Evolutionary conservation across 2,329 filamentous ascomycete species (phyloP), one percentile per base, ranked within the genome.

Genomic region (Ascochyta viciae-villosae): DNA sequence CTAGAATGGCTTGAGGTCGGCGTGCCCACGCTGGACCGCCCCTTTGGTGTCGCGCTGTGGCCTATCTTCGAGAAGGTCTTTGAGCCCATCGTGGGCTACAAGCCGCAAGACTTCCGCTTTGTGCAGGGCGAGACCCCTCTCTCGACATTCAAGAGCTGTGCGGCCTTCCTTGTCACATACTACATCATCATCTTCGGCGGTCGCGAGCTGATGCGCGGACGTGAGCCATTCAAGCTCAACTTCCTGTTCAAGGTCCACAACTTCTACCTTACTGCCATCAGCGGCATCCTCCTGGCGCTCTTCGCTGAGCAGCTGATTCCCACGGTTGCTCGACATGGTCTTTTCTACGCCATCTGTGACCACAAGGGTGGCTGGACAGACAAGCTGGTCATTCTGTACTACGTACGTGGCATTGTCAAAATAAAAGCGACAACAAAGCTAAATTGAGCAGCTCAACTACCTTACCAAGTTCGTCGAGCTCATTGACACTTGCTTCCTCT

Each of bases 391-490:
- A 89, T 96, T 65, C 83, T 99, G 65, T 99, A 99, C 87, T 99
- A 98, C 78, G 94, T 98, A 82, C 74, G 92, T 84, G 35, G 55
- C 50, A 26, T 34, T 37, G 9, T 15, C 44, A 37, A 19, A 35
- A 39, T 19, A 19, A 23, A 5, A 33, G n/a, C 35, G 26, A 13
- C n/a, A 15, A 34, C 15, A 23, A 43, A 15, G 70, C 81, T 85
- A 70, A 83, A 45, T 33, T 19, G 33, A 38, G 16, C 74, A 97
- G 93, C 85, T 98, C 75, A 98, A 96, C 84, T 98, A 98, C 83
- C 86, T 97, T 51, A 98, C 93, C 81, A 98, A 98, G 81, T 98
- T 96, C 80, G 86, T 97, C 66, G 94, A 98, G 80, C 85, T 98
- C 65, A 82, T 98, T 68, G 94, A 98, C 79, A 98, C 94, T 57